Conservation (phyloP, 495 filamentous ascomycete genomes). For the Penicillium daleae region DNA sequence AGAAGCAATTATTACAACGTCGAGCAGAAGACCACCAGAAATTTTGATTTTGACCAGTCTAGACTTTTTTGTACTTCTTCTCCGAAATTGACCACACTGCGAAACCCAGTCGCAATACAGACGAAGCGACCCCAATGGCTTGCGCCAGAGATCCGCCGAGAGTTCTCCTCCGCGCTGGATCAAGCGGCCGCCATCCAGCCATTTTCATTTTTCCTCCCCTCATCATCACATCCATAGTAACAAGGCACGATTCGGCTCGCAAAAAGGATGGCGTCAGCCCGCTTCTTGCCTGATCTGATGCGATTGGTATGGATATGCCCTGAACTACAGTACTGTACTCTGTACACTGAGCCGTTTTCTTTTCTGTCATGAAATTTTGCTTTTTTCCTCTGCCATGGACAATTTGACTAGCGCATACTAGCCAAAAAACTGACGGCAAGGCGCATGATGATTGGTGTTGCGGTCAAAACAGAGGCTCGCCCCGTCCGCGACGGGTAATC, state of each 20-base stretch:
- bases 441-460: conserved; percentile 22
- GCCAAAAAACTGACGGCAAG: conserved; percentile 16
- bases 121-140: conserved; percentile 12
- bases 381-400: conserved; percentile 12
- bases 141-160: conserved; percentile 10
- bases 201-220: conserved; percentile 4
- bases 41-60: conserved; percentile 36
- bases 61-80: conserved; percentile 31
- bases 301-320: conserved; percentile 16
- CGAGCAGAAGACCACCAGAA: conserved; percentile 15
- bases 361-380: neutral
- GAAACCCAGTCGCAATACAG: conserved; percentile 10
- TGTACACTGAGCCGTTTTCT: neutral
- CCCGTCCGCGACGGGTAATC: conserved; percentile 12
- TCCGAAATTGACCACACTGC: conserved; percentile 19
- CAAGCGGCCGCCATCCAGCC: neutral
- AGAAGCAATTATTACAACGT: conserved; percentile 26
- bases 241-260: neutral
- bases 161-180: neutral
- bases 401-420: conserved; percentile 27
- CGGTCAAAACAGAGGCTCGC: conserved; percentile 18
- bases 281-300: conserved; percentile 20
- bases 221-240: too few relatives aligned
- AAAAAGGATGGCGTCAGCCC: conserved; percentile 27
- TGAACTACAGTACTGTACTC: conserved; percentile 8